phyloP scores from a whole-genome alignment of 305 asterid genomes.

The Lippia alba region DNA sequence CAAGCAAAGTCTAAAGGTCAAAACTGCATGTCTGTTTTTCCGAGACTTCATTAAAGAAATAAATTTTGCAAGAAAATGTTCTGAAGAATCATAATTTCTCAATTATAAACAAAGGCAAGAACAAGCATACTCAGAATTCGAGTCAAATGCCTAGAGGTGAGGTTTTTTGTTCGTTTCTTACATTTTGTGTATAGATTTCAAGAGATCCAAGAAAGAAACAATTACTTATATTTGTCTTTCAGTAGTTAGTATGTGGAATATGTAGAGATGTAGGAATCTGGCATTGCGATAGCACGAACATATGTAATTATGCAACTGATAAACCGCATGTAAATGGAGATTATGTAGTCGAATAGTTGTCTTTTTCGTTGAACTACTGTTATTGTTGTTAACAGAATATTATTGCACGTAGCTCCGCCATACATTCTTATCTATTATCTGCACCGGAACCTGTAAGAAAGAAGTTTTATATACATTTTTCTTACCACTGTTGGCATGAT shows the following conservation, averaged over 20 bases:
- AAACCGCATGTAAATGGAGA: too few species aligned
- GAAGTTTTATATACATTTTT: too few species aligned
- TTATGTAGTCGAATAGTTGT: too few species aligned
- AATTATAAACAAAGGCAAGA: not conserved
- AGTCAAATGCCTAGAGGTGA: too few species aligned
- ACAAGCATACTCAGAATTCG: not conserved
- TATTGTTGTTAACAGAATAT: conserved; percentile 38
- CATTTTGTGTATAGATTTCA: conserved; percentile 46
- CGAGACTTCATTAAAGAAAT: conserved; percentile 6
- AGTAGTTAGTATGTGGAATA: too few species aligned
- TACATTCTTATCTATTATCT: not conserved
- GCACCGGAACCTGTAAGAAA: not conserved
- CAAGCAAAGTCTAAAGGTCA: conserved; percentile 21
- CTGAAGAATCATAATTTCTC: not conserved
- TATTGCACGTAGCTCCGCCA: not conserved
- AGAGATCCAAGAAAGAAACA: conserved; percentile 50
- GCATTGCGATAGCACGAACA: too few species aligned
- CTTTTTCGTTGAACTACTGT: not conserved
- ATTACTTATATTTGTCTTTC: too few species aligned
- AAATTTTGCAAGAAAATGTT: too few species aligned
- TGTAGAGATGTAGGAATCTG: too few species aligned
- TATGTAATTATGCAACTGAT: too few species aligned
- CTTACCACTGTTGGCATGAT: not conserved
- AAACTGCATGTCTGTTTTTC: conserved; percentile 4
- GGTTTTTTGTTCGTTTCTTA: too few species aligned